Percentiles rank a stretch among this genome's conserved stretches.
Evolutionary conservation across 345 rosid genomes (phyloP).

Genomic region (Sisymbrium altissimum): DNA sequence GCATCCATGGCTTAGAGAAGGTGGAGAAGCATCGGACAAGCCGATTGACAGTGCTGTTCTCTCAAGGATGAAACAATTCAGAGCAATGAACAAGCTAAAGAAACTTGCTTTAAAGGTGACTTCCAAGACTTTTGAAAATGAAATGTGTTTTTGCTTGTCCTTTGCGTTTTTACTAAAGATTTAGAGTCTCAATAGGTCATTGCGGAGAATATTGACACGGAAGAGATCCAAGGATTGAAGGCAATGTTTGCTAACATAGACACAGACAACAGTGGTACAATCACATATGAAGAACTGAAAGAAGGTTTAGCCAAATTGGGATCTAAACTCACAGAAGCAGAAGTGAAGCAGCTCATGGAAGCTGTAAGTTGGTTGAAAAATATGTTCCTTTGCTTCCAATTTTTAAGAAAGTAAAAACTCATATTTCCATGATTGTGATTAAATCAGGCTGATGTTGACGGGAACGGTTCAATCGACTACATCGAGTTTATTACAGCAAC

Average conservation of each 20-base stretch:
- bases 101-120: conserved; percentile 85
- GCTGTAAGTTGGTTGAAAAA: conserved; percentile 54
- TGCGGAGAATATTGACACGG: conserved; percentile 73
- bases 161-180: not conserved
- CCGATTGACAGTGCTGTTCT: conserved; percentile 89
- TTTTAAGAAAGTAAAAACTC: not conserved
- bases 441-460: conserved; percentile 93
- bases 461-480: conserved; percentile 89
- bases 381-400: not conserved
- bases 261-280: conserved; percentile 85
- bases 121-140: not conserved
- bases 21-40: conserved; percentile 81
- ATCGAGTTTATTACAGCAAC: conserved; percentile 90
- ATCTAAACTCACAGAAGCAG: conserved; percentile 81
- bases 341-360: conserved; percentile 90
- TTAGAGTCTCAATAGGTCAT: conserved; percentile 52
- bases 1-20: conserved; percentile 75
- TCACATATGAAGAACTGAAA: conserved; percentile 88
- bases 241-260: conserved; percentile 81
- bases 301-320: conserved; percentile 79
- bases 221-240: conserved; percentile 84
- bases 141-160: conserved; percentile 8
- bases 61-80: conserved; percentile 92
- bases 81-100: conserved; percentile 93
- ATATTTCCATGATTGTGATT: not conserved